These are phyloP conservation scores for Sporothrix luriei DNA, from an alignment of 2,329 filamentous ascomycete species.

Conservation along the genomic window DNA sequence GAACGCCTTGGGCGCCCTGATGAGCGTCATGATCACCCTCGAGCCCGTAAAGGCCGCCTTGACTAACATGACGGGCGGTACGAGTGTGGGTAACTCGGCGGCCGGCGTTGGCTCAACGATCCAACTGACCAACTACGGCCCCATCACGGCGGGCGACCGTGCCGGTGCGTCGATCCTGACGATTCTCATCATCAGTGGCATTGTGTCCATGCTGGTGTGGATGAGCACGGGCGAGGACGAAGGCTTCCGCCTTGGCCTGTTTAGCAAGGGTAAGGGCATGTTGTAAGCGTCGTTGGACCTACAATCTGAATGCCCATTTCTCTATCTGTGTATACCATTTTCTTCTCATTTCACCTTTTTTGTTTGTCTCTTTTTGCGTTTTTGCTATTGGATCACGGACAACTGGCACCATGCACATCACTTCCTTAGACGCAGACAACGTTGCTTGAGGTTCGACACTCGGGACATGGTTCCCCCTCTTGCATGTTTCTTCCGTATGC, in stretches of 20 bases:
- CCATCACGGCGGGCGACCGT: constrained; percentile 43
- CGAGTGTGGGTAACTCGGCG: constrained; percentile 42
- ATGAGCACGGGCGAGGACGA: constrained; percentile 40
- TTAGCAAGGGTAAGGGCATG: constrained; percentile 34
- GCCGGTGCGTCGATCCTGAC: constrained; percentile 50
- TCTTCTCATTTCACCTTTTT: background rate
- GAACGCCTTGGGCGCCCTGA: constrained; percentile 54
- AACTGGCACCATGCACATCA: constrained; percentile 5
- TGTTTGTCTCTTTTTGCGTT: background rate
- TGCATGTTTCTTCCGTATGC: background rate
- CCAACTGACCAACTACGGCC: constrained; percentile 21
- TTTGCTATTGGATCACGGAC: constrained; percentile 3
- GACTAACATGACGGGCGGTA: constrained; percentile 51
- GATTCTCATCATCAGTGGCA: constrained; percentile 40
- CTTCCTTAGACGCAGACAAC: background rate
- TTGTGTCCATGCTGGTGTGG: constrained; percentile 46
- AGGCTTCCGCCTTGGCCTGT: constrained; percentile 32
- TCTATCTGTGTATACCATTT: background rate
- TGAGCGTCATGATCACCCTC: constrained; percentile 47
- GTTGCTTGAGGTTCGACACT: background rate
- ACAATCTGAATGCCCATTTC: too few relatives aligned
- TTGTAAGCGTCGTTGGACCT: background rate
- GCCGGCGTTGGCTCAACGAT: constrained; percentile 37
- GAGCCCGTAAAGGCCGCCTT: constrained; percentile 39
- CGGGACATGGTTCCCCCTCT: background rate